Percentiles rank a stretch among this genome's conserved stretches.
Evolutionary conservation across 2,329 filamentous ascomycete genomes (phyloP).

Genomic region (Dactylonectria estremocensis): DNA sequence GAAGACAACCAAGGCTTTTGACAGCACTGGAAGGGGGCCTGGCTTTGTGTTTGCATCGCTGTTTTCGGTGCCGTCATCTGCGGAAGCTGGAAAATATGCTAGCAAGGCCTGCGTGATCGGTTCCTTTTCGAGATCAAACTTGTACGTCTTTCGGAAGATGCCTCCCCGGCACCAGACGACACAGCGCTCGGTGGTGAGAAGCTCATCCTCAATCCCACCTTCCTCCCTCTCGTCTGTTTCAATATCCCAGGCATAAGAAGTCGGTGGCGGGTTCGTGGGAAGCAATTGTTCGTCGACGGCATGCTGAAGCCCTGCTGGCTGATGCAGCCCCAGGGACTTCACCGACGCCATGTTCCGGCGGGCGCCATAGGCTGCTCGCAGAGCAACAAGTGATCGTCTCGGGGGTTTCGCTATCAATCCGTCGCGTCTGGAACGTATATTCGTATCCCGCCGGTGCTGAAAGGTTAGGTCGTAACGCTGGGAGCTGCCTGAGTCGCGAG

Average conservation of each 20-base stretch:
- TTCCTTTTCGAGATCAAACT: conserved; percentile 89
- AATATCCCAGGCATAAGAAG: conserved; percentile 84
- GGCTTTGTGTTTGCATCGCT: conserved; percentile 25
- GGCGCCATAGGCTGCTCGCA: conserved; percentile 52
- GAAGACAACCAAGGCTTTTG: conserved; percentile 88
- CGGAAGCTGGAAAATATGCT: conserved; percentile 80
- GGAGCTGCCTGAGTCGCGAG: conserved; percentile 32
- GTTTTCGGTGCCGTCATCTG: conserved; percentile 52
- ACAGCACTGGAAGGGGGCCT: conserved; percentile 53
- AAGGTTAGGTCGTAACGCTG: conserved; percentile 10
- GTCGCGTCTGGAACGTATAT: background rate
- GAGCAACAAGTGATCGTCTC: conserved; percentile 4
- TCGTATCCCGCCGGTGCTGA: background rate
- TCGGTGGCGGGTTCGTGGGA: conserved; percentile 74
- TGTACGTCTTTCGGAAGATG: conserved; percentile 87
- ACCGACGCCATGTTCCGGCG: conserved; percentile 83
- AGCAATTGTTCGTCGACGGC: conserved; percentile 87
- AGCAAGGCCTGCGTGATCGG: conserved; percentile 88
- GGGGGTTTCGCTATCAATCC: background rate
- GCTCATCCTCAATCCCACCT: conserved; percentile 78
- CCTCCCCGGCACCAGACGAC: conserved; percentile 93
- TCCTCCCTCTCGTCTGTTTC: conserved; percentile 58
- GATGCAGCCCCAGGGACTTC: conserved; percentile 91
- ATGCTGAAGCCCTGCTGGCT: conserved; percentile 86
- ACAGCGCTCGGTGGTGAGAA: conserved; percentile 81